Base-by-base conservation (phyloP, 2,329 filamentous ascomycete species). In the Alternaria solani region DNA sequence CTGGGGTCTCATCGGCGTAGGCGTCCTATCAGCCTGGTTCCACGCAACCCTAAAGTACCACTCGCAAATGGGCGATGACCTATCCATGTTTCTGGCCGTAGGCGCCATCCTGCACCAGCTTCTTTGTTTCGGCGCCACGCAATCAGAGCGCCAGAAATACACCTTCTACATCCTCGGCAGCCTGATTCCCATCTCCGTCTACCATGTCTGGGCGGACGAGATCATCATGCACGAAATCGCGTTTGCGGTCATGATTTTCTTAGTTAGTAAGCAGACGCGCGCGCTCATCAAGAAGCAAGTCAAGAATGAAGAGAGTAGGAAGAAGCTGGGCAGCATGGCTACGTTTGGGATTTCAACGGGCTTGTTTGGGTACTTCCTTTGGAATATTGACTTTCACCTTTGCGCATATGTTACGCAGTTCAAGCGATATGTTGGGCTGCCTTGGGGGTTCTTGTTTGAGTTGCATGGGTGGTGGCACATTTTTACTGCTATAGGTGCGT, bases 401-500 rank as follows among this genome's bases (percentile, higher is more conserved):
- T 89, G 87, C 65, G 70, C 73, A 0, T 70, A 81, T 59, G 76
- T 89, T 25, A 82, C 85, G 2, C 59, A 64, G 0, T 63, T 83
- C 11, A 82, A 85, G 49, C 74, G 76, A 7, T 64, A 54, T 0
- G 64, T 88, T 2, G 86, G 87, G 0, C 70, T 87, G 43, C 87
- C 87, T 0, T 86, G 80, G 81, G 84, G 82, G 2, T 87, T 85
- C 72, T 34, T 86, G 0, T 70, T 89, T 5, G 87, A 89, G 74
- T 68, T 88, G 14, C 87, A 89, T 67, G 87, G 86, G 1, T 89
- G 86, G 87, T 89, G 87, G 87, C 87, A 89, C 66, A 75, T 89
- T 16, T 75, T 88, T 26, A 89, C 87, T 0, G 87, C 85, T 0
- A 76, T 86, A 20, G 83, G 85, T 1, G 85, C 86, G 5, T 81